Percentiles rank a stretch among this genome's conserved stretches.
Evolutionary conservation across 1,284 basidiomycete species (phyloP).

Genomic region (Ganoderma multipileum): DNA sequence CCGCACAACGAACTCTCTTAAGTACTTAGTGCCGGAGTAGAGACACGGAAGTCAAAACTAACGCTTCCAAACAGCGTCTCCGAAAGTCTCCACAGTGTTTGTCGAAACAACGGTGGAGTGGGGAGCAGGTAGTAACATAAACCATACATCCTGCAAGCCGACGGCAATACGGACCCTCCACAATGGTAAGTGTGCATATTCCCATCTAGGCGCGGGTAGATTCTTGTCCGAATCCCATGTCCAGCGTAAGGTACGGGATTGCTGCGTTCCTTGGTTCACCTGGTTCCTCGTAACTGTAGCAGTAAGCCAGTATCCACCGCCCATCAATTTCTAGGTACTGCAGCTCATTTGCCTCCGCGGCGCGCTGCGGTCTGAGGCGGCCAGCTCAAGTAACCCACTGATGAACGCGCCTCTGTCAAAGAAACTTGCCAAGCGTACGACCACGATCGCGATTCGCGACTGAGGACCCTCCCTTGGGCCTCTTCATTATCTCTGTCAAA

Average conservation of each 20-base stretch:
- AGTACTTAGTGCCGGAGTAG: background rate
- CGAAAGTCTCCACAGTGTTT: background rate
- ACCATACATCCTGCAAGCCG: background rate
- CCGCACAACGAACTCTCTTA: background rate
- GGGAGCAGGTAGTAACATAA: background rate
- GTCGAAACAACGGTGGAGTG: background rate
- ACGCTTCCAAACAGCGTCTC: background rate
- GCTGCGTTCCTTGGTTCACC: background rate
- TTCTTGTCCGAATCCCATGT: background rate
- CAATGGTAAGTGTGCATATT: background rate
- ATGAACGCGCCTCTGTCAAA: background rate
- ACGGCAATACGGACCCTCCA: background rate
- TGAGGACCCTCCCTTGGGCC: background rate
- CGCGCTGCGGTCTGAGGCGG: background rate
- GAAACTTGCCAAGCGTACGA: background rate
- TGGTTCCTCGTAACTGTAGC: background rate
- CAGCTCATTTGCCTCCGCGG: background rate
- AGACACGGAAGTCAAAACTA: background rate
- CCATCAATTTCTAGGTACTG: background rate
- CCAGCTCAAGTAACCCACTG: background rate
- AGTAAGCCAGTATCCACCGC: background rate
- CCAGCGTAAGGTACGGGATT: background rate
- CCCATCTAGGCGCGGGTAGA: background rate
- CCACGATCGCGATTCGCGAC: background rate
- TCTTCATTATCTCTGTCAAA: background rate